Evolutionary conservation across 257 asterid species (phyloP), one percentile per base, ranked within the genome.

Genomic region (Petrea volubilis): DNA sequence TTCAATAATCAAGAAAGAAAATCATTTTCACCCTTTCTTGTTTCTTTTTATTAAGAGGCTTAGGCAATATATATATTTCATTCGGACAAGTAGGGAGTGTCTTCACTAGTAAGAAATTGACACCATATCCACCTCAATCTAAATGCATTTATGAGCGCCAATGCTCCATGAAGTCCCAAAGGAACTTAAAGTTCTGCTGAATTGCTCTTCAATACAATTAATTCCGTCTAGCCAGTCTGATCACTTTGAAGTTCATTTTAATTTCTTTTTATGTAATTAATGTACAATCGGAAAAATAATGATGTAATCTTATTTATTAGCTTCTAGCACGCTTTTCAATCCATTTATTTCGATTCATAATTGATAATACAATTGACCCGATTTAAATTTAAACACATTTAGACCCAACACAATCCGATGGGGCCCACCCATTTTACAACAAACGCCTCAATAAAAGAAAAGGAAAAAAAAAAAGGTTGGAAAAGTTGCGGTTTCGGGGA

Each of bases 51-150:
- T 55, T 31, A 60, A 29, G 66, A 33, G 17, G 3, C 33, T 38
- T 40, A 6, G 21, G 51, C 33, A 61, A 38, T 38, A 13, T 59
- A 59, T 17, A 0, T 56, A 20, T n/a, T n/a, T 18, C 24, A 27
- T 2, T 21, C 28, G 55, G 53, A 23, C 33, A 15, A 60, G 46
- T 34, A 14, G n/a, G 3, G 17, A 20, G 29, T 29, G 18, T 31
- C 31, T 31, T 67, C 12, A 63, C 50, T 49, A 12, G 18, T 12
- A 5, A 33, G 72, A 50, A 18, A 31, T 50, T 14, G 72, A 67
- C 50, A 49, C 12, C 50, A 31, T 67, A 68, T 52, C 73, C 53
- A 68, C 64, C 64, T 21, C 40, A 66, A 68, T 53, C 61, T 13
- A 67, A 67, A 53, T 27, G 9, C 64, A 68, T 53, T 68, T 38